Evolutionary conservation across 2,329 filamentous ascomycete genomes (phyloP), one percentile per base, ranked within the genome.

Genomic region (Colletotrichum sp.): DNA sequence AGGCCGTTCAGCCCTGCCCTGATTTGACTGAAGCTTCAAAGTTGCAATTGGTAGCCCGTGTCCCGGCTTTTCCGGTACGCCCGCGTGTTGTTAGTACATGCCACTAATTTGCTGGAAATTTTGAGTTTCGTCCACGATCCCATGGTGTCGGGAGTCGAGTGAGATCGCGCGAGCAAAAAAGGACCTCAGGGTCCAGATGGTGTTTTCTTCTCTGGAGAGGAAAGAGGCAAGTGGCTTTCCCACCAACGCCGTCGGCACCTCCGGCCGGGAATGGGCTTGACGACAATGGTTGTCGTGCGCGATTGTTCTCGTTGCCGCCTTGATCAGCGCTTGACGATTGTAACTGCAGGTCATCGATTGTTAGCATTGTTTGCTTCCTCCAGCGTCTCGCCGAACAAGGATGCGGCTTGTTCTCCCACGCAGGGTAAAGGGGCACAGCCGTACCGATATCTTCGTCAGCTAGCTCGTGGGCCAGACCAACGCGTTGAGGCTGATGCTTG

Each of bases 401-500:
- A 24, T 36, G 26, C 24, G n/a, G 57, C 15, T 21, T 26, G 60
- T 57, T 52, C 28, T 43, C n/a, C 16, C 24, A 52, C 52, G 21
- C 48, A 67, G 28, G 61, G 28, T 21, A 15, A 60, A 21, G 64
- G 52, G 67, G 28, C 30, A 32, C 18, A 36, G 43, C 89, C 93
- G 88, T 90, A 96, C 95, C 95, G 86, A 99, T 98, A 87, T 99
- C 97, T 87, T 99, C 97, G 84, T 99, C 97, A 74, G 93, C 95
- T 82, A 99, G 90, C 88, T 98, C 95, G 84, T 99, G 97, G 69
- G 91, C 88, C 79, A 99, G 90, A 66, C 97, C 97, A 78, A 99
- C 97, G 82, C 96, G 92, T 87, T 99, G 97, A 79, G 97, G 97
- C 87, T 99, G 97, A 88, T 99, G 97, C 90, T 99, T 99, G 80